Base-by-base conservation (phyloP, 768 basidiomycete genomes). In the Boletus edulis region DNA sequence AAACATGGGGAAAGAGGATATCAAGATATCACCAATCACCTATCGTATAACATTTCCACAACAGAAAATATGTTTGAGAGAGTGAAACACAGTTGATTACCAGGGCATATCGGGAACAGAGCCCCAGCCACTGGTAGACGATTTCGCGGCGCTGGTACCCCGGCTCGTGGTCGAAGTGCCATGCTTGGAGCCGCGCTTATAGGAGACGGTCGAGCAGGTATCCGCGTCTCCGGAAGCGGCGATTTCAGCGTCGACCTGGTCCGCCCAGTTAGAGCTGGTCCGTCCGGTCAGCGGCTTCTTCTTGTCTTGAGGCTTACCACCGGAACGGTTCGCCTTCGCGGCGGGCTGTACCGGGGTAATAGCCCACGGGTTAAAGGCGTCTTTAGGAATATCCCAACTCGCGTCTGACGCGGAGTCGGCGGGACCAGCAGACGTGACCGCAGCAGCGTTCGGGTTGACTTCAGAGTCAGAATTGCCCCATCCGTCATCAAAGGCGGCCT, bases 41-140 rank as follows among this genome's bases (percentile, higher is more conserved):
- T 43, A 58, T 55, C 34, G 35, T 53, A 63, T 55, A 59, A 18
- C 17, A 20, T 15, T n/a, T 38, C 4, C 9, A 27, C 3, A n/a
- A 22, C 27, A 9, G 17, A 2, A 38, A 24, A 35, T 2, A 20
- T 2, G n/a, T 41, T 52, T 40, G 22, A 52, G 40, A n/a, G 17
- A 8, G 11, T 20, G 42, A 52, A 31, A 20, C 43, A 41, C 22
- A 43, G 24, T 34, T 20, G 41, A n/a, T 67, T 49, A 69, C 60
- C 64, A 69, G 34, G 62, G 67, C 57, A 58, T 54, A 2, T 70
- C 58, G 5, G 52, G 4, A 20, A 57, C 59, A 4, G 41, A 56
- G 22, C 67, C 69, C 67, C 68, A 71, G 14, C 69, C 68, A 13
- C 63, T 58, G 22, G 58, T 60, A 5, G 67, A 64, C 42, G 59